Base-by-base conservation (phyloP, 2,329 filamentous ascomycete species). In the Aspergillus pseudotamarii region DNA sequence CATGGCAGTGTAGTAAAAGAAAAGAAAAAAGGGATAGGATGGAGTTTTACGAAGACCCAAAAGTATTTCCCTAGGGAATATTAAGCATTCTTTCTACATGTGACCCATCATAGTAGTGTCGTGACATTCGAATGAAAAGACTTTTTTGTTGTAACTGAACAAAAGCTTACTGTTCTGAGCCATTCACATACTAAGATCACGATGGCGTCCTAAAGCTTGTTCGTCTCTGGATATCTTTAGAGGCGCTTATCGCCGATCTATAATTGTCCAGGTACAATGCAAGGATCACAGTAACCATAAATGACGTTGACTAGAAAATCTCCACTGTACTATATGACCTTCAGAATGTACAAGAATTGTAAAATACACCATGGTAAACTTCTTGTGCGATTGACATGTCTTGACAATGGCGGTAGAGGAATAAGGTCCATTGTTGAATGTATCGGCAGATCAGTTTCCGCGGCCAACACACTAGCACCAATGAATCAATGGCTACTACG, bases 31-130 rank as follows among this genome's bases (percentile, higher is more conserved):
- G 26, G 10, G 51, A 16, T 55, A 3, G 12, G 51, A 23, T 55
- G 32, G 51, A 55, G 51, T 55, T 54, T 26, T 21, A 55, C n/a
- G 34, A 62, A 43, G 30, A 43, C 41, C 38, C 36, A 57, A 63
- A 63, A 63, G 58, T 53, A 32, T 32, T 59, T 38, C 51, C 43
- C 55, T 60, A 57, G 58, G 51, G 57, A 63, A 63, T 45, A 50
- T 26, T n/a, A 46, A 58, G 45, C 38, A 59, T 32, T 26, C n/a
- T 51, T 51, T 19, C 10, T 51, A 34, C 28, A 51, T n/a, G 19
- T 21, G 28, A n/a, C n/a, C 48, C 28, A 32, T 41, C 16, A 41
- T 41, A n/a, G 14, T 41, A 9, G 38, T n/a, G 38, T 19, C 6
- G 38, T 41, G 38, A 41, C n/a, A 16, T 41, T 41, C 8, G 6